A percentile compares a stretch with the other conserved stretches of the same genome.
These are phyloP conservation scores for Eleusine coracana DNA, from an alignment of 176 grass and related monocot species.

Conservation along the genomic window DNA sequence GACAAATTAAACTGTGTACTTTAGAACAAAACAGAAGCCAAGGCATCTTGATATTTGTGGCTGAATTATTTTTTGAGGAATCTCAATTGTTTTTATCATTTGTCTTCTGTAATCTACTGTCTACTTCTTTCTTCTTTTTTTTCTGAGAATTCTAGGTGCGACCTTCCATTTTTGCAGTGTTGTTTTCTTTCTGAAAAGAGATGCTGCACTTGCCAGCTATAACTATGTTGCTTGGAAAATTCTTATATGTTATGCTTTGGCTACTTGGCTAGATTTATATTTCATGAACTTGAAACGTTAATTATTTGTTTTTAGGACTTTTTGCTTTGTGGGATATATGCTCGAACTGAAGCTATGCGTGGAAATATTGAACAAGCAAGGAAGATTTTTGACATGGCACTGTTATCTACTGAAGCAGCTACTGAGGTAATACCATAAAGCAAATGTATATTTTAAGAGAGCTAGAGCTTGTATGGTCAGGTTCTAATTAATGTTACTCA, in stretches of 20 bases:
- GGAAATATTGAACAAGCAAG: conserved; percentile 87
- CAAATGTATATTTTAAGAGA: conserved; percentile 32
- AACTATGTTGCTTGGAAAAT: conserved; percentile 20
- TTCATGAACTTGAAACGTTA: neutral
- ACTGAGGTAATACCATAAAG: conserved; percentile 56
- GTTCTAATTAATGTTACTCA: conserved; percentile 18
- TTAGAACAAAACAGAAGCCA: conserved; percentile 28
- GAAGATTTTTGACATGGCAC: conserved; percentile 97
- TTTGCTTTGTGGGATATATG: conserved; percentile 96
- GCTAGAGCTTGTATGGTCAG: conserved; percentile 10
- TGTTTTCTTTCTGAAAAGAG: conserved; percentile 4
- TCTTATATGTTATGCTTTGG: neutral
- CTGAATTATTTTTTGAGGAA: conserved; percentile 14
- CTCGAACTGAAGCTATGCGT: conserved; percentile 69
- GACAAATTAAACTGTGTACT: neutral
- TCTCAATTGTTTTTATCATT: neutral
- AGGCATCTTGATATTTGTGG: neutral
- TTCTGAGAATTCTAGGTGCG: neutral
- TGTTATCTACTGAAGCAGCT: conserved; percentile 72
- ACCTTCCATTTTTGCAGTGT: neutral
- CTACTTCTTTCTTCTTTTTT: neutral
- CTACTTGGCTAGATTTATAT: neutral
- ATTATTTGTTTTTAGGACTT: conserved; percentile 61
- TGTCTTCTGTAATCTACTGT: neutral
- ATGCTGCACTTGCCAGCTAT: neutral